Base-by-base conservation (phyloP, 1,284 basidiomycete genomes). In the Trichosporon inkin region DNA sequence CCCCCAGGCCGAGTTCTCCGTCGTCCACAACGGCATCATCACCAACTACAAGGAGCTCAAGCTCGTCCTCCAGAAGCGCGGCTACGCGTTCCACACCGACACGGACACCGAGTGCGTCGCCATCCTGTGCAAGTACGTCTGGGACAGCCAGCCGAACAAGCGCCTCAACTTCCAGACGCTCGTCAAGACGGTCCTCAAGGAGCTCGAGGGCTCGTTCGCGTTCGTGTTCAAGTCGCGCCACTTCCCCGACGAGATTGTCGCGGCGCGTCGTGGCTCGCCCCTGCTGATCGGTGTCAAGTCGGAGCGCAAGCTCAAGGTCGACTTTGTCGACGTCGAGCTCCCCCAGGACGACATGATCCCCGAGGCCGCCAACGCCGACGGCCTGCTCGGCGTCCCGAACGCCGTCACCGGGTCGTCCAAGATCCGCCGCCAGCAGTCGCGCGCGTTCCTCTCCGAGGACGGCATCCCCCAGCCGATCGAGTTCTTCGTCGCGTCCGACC, bases 21-120 rank as follows among this genome's bases (percentile, higher is more conserved):
- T 99, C 69, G 94, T 99, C 44, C 96, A 99, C 84, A 99, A 99
- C 74, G 96, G 96, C 78, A 99, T 99, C 77, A 95, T 99, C 72
- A 99, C 96, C 80, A 98, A 98, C 83, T 87, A 81, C 76, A 81
- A 81, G 61, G 95, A 95, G 71, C 87, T 99, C 72, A 86, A 90
- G 69, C 85, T 91, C 69, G 92, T 99, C 56, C 85, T 99, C 62
- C 89, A 93, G 79, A 98, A 98, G 82, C 87, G 93, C 62, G 96
- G 96, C 38, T 98, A 90, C 84, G 85, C 83, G 67, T 99, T 99
- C 75, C 87, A 90, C 80, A 90, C 90, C 55, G 96, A 99, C 70
- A 99, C 96, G 32, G 96, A 99, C 79, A 98, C 96, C 6, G 96
- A 99, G 80, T 90, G 90, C 40, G 96, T 96, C 60, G 94, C 95